phyloP scores from a whole-genome alignment of 176 grass and related monocot species.

The sorghum (Sorghum bicolor) region DNA sequence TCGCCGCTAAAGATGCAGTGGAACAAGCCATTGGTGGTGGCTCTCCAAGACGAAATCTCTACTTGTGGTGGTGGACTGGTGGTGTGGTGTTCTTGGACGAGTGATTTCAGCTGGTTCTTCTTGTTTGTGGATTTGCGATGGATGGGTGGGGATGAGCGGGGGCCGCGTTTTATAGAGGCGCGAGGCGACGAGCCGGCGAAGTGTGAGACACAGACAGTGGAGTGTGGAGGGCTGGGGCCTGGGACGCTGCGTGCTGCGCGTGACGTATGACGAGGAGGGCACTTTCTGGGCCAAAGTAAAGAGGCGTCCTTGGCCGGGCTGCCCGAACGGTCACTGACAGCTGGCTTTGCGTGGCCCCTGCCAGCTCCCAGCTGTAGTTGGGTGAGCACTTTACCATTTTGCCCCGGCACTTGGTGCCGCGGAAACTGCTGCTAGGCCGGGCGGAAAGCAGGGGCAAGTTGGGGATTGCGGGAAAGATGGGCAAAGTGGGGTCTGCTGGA shows the following conservation, averaged over 20 bases:
- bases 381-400: conserved; percentile 10
- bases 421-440: background rate
- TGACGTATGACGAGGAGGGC: conserved; percentile 43
- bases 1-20: background rate
- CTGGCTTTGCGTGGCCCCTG: conserved; percentile 50
- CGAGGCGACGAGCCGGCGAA: background rate
- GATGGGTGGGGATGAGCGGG: background rate
- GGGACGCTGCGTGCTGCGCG: background rate
- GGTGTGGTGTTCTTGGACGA: background rate
- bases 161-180: conserved; percentile 30
- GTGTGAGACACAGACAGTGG: background rate
- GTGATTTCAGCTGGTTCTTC: background rate
- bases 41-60: background rate
- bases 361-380: conserved; percentile 50
- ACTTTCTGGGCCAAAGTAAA: conserved; percentile 34
- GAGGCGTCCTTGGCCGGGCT: conserved; percentile 41
- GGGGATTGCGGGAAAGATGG: background rate
- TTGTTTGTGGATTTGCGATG: background rate
- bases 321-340: conserved; percentile 77
- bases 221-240: background rate
- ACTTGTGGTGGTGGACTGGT: background rate
- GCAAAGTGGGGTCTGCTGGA: conserved; percentile 39
- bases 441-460: conserved; percentile 13
- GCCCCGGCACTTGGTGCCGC: background rate
- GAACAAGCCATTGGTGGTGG: conserved; percentile 19